Evolutionary conservation across 371 early-diverging fungal genomes (phyloP).

Genomic region (Dentiscutata heterogama): DNA sequence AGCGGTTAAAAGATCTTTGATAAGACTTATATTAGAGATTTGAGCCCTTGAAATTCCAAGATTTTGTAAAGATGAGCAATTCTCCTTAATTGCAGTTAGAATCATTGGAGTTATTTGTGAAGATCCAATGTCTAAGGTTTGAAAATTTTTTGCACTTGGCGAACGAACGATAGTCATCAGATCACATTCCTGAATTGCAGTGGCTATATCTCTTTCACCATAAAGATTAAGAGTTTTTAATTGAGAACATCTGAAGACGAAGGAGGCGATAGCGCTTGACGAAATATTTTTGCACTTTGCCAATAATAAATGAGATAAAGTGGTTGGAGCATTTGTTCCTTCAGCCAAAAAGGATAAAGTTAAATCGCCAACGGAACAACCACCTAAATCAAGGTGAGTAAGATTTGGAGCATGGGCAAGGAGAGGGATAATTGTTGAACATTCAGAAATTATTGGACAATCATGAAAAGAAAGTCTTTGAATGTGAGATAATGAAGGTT

Average conservation of each 20-base stretch:
- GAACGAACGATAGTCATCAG: constrained; percentile 10
- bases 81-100: constrained; percentile 17
- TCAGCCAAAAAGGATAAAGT: not conserved
- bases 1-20: not conserved
- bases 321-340: not conserved
- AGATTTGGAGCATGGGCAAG: constrained; percentile 39
- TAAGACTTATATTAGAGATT: not conserved
- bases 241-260: not conserved
- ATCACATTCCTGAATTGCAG: constrained; percentile 18
- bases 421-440: constrained; percentile 1
- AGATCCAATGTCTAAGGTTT: constrained; percentile 26
- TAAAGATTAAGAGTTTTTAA: constrained; percentile 28
- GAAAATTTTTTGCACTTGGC: not conserved
- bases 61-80: constrained; percentile 11
- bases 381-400: constrained; percentile 41
- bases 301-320: constrained; percentile 12
- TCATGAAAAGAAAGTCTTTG: constrained; percentile 33
- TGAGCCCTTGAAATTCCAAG: constrained; percentile 27
- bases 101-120: constrained; percentile 23
- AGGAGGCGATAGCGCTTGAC: not conserved
- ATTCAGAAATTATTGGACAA: constrained; percentile 20
- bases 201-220: not conserved
- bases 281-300: constrained; percentile 39
- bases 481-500: not conserved
- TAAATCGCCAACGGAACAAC: constrained; percentile 30